These are phyloP conservation scores for Malus asiatica DNA, from an alignment of 306 rosid genomes.

Conservation along the genomic window DNA sequence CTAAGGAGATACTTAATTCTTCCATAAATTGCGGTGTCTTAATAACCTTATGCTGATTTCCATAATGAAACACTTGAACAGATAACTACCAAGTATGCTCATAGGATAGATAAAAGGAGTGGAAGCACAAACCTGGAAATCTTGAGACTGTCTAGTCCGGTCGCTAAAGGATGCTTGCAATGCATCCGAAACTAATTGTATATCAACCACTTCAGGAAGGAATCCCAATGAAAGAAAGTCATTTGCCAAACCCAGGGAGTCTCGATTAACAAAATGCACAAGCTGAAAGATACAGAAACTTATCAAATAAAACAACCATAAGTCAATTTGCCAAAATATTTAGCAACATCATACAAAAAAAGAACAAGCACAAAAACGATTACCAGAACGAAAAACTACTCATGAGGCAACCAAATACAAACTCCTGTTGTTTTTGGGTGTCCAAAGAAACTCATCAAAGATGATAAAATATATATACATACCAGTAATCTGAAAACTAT, in stretches of 20 bases:
- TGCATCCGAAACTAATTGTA: conserved; percentile 62
- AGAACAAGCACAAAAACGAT: neutral
- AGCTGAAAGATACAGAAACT: conserved; percentile 62
- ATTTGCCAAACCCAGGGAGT: conserved; percentile 94
- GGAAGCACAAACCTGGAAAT: conserved; percentile 72
- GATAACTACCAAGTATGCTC: neutral
- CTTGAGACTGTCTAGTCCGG: conserved; percentile 53
- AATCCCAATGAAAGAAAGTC: conserved; percentile 97
- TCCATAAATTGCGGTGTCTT: too few relatives aligned
- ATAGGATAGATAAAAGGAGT: neutral
- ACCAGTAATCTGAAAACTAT: neutral
- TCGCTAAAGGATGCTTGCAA: conserved; percentile 58
- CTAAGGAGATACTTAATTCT: too few relatives aligned
- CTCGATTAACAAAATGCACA: conserved; percentile 96
- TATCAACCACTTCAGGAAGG: conserved; percentile 74
- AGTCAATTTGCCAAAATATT: conserved; percentile 6
- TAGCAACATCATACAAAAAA: neutral
- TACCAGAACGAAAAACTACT: neutral
- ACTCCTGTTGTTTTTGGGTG: neutral
- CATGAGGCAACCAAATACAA: neutral
- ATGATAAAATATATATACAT: neutral
- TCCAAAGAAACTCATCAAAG: neutral
- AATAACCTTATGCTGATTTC: neutral
- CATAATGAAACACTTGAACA: neutral
- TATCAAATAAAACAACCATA: conserved; percentile 11